Percentiles rank a stretch among this genome's conserved stretches.
These are phyloP conservation scores for Exserohilum rostratum DNA, from an alignment of 2,329 filamentous ascomycete species.

Conservation along the genomic window DNA sequence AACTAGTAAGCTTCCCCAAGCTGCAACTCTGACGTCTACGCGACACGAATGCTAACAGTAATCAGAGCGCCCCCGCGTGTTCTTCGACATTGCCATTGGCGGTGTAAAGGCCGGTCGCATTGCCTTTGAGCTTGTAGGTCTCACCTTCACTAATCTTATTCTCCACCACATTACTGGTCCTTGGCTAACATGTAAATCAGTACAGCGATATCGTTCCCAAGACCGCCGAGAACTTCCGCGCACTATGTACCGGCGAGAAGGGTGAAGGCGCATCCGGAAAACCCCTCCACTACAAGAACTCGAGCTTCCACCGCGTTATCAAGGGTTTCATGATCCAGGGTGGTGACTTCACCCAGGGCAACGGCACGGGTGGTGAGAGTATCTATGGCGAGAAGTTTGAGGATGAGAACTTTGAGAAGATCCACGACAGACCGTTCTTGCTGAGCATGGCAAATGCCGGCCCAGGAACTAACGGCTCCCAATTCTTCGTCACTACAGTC, in stretches of 20 bases:
- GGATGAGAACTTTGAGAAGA: conserved; percentile 91
- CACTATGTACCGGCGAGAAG: conserved; percentile 94
- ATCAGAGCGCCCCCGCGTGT: conserved; percentile 76
- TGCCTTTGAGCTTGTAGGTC: conserved; percentile 78
- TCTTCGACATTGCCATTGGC: conserved; percentile 89
- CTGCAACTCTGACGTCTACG: not conserved
- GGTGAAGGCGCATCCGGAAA: conserved; percentile 80
- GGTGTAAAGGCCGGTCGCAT: conserved; percentile 75
- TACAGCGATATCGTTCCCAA: conserved; percentile 73
- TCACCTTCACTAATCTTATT: not conserved
- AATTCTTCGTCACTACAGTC: conserved; percentile 98
- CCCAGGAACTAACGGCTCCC: conserved; percentile 93
- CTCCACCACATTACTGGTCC: not conserved
- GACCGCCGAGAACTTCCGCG: conserved; percentile 95
- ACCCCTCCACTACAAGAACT: conserved; percentile 90
- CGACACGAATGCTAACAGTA: conserved; percentile 8
- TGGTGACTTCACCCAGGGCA: conserved; percentile 93
- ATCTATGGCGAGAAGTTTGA: conserved; percentile 98
- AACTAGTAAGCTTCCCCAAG: conserved; percentile 23
- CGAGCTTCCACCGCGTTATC: conserved; percentile 93
- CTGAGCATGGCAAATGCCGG: conserved; percentile 98
- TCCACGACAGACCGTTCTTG: conserved; percentile 92
- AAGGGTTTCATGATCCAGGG: conserved; percentile 99
- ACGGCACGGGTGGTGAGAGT: conserved; percentile 94
- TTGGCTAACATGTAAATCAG: conserved; percentile 34